Base-by-base conservation (phyloP, 2,329 filamentous ascomycete species). In the Teratosphaeria destructans region DNA sequence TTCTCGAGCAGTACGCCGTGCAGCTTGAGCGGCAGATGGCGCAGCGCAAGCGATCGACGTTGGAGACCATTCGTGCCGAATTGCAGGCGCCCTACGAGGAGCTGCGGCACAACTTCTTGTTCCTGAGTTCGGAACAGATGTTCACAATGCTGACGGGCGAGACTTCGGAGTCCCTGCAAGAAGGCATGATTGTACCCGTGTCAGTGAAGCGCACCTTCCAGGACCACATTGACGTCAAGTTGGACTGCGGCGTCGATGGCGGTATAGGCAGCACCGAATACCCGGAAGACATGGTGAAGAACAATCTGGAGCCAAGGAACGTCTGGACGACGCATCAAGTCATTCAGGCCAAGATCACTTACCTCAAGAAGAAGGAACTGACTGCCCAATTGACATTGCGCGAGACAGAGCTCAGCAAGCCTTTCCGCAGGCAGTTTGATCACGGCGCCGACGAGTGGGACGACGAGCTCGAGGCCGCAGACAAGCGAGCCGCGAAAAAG, bases 81-180 rank as follows among this genome's bases (percentile, higher is more conserved):
- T 79, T 99, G 56, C 89, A 94, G 68, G 86, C 88, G 23, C 92
- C 94, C 0, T 99, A 96, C 72, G 94, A 99, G 75, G 94, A 99
- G 73, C 81, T 99, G 59, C 85, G 94, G 54, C 87, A 89, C 67
- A 85, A 86, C 64, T 96, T 95, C 71, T 81, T 83, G 53, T 76
- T 82, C 56, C 78, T 96, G 49, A 79, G 78, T 29, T 80, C 85
- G 0, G 86, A 92, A 26, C 90, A 96, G 66, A 84, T 96, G 61
- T 99, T 97, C 74, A 94, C 91, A 47, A 96, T 96, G 87, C 85
- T 97, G 59, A 97, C 94, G 3, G 94, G 93, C 60, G 94, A 99
- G 75, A 97, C 90, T 0, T 81, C 83, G 61, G 87, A 94, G 0
- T 89, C 90, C 0, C 78, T 99, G 10, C 84, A 84, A 57, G 88